Base-by-base conservation (phyloP, 805 yeast species). In the Danielia oregonensis region DNA sequence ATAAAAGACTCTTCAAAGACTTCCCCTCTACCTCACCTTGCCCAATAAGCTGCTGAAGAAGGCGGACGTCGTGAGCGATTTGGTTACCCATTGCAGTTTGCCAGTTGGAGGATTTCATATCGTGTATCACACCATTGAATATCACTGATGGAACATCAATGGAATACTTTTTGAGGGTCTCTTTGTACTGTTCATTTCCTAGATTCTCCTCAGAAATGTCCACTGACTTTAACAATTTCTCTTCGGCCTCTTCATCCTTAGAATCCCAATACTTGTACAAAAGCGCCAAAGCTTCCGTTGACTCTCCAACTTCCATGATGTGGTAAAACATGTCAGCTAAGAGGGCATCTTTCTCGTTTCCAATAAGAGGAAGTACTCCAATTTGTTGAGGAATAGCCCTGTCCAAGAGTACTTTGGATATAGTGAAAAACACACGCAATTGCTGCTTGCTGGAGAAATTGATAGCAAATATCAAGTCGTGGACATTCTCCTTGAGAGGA, bases 361-460 rank as follows among this genome's bases (percentile, higher is more conserved):
- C 57, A 6, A 58, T 51, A 2, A 83, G 38, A 0, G 97, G 95
- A n/a, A 91, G 63, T 3, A 91, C 42, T 5, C 97, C 98, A 33
- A 91, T 52, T 55, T 89, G 82, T 44, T 88, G 83, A 0, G 96
- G 86, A 12, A 84, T 68, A 1, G 78, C 76, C 27, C 75, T 71
- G 9, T 70, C 65, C n/a, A 78, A 49, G 2, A 78, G 62, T 2
- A 74, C 56, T 17, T 69, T 65, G 2, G 81, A 48, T 22, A 78
- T 63, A 6, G 80, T 64, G 13, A 72, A 57, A 18, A 80, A 55
- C 2, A 72, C 74, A 12, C 63, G 53, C 13, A 81, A 48, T 39
- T 84, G 82, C 2, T 63, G 59, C 10, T 63, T 61, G 41, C 77
- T 66, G 2, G 79, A 61, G 14, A 87, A 62, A 43, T 81, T 79